phyloP scores from a whole-genome alignment of 1,284 basidiomycete genomes.

The Puccinia brachypodii region DNA sequence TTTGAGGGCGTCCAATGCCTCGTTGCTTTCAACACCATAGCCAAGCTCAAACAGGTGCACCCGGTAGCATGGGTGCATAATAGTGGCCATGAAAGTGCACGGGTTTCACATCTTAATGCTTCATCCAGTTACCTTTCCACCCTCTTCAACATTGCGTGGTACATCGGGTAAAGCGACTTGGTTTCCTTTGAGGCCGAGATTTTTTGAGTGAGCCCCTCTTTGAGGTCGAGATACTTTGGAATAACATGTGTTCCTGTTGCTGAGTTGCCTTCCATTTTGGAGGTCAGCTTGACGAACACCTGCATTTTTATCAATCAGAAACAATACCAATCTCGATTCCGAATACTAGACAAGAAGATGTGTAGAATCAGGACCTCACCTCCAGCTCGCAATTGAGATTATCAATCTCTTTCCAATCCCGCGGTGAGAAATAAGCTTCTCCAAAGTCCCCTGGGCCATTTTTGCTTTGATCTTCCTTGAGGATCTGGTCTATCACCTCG shows the following conservation, averaged over 20 bases:
- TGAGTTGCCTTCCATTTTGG: neutral
- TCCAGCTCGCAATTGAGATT: neutral
- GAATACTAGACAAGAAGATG: neutral
- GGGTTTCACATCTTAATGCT: neutral
- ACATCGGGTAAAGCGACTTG: neutral
- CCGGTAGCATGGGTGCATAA: neutral
- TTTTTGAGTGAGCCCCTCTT: neutral
- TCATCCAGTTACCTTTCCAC: neutral
- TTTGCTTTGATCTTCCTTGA: neutral
- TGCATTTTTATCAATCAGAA: neutral
- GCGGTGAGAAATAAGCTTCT: neutral
- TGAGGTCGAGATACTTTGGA: too few relatives aligned
- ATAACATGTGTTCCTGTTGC: conserved; percentile 14
- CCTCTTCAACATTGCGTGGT: neutral
- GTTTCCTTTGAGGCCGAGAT: neutral
- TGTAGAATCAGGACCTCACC: neutral
- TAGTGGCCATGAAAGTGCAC: neutral
- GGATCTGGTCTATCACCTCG: neutral
- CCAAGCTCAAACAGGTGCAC: too few relatives aligned
- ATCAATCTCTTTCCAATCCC: neutral
- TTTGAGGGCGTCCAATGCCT: neutral
- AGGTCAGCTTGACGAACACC: neutral
- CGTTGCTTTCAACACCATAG: neutral
- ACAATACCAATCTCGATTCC: neutral
- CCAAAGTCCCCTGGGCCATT: neutral